phyloP scores from a whole-genome alignment of 1,284 basidiomycete species.

The Trametes hirsuta region DNA sequence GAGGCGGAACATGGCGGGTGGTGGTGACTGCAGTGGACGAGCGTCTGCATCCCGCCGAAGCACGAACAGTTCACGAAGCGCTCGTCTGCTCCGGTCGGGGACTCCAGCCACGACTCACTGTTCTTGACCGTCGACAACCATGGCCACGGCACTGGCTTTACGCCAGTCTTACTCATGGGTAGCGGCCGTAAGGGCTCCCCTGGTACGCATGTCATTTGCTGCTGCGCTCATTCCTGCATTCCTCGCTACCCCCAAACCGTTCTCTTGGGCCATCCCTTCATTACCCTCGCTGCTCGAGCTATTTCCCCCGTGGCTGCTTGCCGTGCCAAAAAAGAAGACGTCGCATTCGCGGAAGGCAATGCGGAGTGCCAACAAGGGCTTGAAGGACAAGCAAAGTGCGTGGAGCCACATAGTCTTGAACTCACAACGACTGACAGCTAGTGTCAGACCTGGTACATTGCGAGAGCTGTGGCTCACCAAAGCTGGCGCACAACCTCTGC shows the following conservation, averaged over 20 bases:
- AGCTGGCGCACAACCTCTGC: slow-evolving; percentile 91
- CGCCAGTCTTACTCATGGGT: slow-evolving; percentile 38
- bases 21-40: slow-evolving; percentile 14
- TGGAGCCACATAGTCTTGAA: slow-evolving; percentile 17
- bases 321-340: slow-evolving; percentile 94
- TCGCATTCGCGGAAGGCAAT: slow-evolving; percentile 96
- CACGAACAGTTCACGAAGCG: slow-evolving; percentile 6
- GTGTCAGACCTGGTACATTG: slow-evolving; percentile 86
- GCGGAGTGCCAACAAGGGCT: slow-evolving; percentile 92
- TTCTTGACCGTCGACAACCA: slow-evolving; percentile 28
- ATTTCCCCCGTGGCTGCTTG: slow-evolving; percentile 86
- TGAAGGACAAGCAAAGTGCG: slow-evolving; percentile 93
- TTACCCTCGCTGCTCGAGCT: slow-evolving; percentile 73
- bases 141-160: slow-evolving; percentile 45
- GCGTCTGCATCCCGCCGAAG: background rate
- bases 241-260: slow-evolving; percentile 37
- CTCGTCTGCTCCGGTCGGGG: background rate
- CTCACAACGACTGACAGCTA: slow-evolving; percentile 12
- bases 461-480: slow-evolving; percentile 87
- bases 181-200: slow-evolving; percentile 43
- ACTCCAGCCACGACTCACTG: background rate
- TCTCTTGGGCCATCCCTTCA: slow-evolving; percentile 53
- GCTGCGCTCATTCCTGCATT: slow-evolving; percentile 34
- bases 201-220: slow-evolving; percentile 36
- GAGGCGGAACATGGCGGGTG: slow-evolving; percentile 70